Percentiles rank a stretch among this genome's conserved stretches.
Conservation (phyloP, 2,329 filamentous ascomycete genomes). For the Colletotrichum sp. region DNA sequence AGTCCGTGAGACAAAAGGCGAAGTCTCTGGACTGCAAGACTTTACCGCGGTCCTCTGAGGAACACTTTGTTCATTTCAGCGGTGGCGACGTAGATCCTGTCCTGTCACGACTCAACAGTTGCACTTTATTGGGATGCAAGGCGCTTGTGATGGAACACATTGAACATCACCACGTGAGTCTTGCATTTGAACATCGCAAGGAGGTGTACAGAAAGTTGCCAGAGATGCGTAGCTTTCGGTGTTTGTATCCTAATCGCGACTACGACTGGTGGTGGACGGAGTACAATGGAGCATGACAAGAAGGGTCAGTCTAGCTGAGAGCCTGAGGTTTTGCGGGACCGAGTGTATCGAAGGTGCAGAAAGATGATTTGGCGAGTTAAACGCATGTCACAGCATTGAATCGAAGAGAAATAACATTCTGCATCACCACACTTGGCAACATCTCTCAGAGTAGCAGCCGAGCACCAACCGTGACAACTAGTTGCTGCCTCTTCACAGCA, state of each 20-base stretch:
- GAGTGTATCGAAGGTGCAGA: neutral
- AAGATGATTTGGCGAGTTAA: neutral
- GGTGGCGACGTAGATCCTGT: neutral
- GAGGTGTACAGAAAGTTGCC: neutral
- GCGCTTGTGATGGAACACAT: neutral
- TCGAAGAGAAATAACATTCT: neutral
- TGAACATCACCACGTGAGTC: neutral
- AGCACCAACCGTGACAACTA: neutral
- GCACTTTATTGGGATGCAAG: neutral
- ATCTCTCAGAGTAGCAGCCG: neutral
- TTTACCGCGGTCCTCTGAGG: neutral
- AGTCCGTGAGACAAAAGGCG: rapidly evolving
- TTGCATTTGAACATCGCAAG: neutral
- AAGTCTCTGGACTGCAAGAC: neutral
- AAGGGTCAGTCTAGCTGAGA: neutral
- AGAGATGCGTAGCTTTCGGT: neutral
- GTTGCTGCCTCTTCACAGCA: neutral
- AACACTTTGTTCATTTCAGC: neutral
- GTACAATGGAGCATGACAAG: neutral
- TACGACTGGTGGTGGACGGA: neutral
- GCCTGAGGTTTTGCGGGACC: rapidly evolving
- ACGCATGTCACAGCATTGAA: neutral
- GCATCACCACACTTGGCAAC: neutral
- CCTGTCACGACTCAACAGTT: neutral
- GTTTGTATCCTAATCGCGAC: rapidly evolving